These are phyloP conservation scores for Wickerhamomyces silvicola DNA, from an alignment of 805 yeast species.

Conservation along the genomic window DNA sequence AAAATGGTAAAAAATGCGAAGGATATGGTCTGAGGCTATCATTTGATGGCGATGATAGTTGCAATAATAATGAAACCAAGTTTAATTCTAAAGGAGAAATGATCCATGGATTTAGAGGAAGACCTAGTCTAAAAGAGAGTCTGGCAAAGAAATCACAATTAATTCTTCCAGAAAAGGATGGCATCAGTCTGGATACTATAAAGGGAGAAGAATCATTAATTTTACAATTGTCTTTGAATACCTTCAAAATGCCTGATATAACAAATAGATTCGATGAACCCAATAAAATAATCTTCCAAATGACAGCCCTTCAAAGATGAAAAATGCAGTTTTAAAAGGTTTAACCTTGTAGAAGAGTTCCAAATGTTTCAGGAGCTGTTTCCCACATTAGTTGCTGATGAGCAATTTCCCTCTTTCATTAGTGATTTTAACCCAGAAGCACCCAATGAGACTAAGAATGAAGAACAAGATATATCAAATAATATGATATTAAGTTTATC, in stretches of 20 bases:
- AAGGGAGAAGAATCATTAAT: background rate
- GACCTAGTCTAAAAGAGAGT: slow-evolving; percentile 34
- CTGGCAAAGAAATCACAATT: slow-evolving; percentile 18
- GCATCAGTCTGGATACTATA: background rate
- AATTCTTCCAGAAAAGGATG: background rate
- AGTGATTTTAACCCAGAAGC: slow-evolving; percentile 5
- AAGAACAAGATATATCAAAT: background rate
- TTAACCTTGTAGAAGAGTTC: slow-evolving; percentile 17
- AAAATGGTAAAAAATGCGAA: slow-evolving; percentile 38
- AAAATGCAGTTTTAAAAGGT: no score
- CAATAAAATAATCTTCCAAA: no score
- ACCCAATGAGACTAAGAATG: background rate
- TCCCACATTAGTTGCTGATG: slow-evolving; percentile 15
- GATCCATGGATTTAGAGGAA: slow-evolving; percentile 37
- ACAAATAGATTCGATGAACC: no score
- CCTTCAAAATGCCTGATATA: no score
- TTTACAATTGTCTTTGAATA: background rate
- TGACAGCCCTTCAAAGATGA: no score
- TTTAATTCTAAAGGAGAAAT: slow-evolving; percentile 28
- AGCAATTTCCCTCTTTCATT: slow-evolving; percentile 12
- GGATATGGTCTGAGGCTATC: slow-evolving; percentile 43
- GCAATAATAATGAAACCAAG: slow-evolving; percentile 22
- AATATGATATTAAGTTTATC: slow-evolving; percentile 16
- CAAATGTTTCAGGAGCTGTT: slow-evolving; percentile 21
- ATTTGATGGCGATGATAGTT: slow-evolving; percentile 44